Percentiles rank a stretch among this genome's conserved stretches.
Evolutionary conservation across 768 basidiomycete genomes (phyloP).

Genomic region (Peribolospora baueri): DNA sequence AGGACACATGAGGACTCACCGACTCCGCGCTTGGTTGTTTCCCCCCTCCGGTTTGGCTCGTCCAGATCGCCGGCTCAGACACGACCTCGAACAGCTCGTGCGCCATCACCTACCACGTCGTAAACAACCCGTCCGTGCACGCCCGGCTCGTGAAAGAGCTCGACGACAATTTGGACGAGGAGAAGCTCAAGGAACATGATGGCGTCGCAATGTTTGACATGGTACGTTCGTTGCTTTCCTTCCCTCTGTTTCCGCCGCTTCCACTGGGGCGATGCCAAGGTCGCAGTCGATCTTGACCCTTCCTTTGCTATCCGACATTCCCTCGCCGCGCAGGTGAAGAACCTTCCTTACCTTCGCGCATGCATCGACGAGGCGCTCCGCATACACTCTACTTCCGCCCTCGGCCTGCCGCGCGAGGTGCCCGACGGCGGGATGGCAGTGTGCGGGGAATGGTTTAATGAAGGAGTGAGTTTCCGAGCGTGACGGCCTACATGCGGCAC

Average conservation of each 20-base stretch:
- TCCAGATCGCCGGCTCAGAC: slow-evolving; percentile 54
- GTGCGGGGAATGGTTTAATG: slow-evolving; percentile 19
- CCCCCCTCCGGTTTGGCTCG: neutral
- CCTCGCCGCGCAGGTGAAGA: slow-evolving; percentile 35
- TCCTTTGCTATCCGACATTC: neutral
- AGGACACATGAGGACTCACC: neutral
- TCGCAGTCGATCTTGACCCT: slow-evolving; percentile 22
- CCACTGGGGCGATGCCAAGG: slow-evolving; percentile 36
- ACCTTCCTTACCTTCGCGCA: slow-evolving; percentile 46
- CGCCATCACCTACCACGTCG: slow-evolving; percentile 66
- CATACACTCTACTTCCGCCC: slow-evolving; percentile 54
- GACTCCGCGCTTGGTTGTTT: neutral
- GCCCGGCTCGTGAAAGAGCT: slow-evolving; percentile 53
- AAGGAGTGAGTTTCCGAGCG: no score
- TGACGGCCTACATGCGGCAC: no score
- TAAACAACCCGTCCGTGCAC: slow-evolving; percentile 38
- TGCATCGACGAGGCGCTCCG: slow-evolving; percentile 70
- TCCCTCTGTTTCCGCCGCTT: slow-evolving; percentile 9
- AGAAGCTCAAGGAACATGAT: slow-evolving; percentile 4
- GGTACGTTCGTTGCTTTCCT: no score
- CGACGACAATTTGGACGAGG: slow-evolving; percentile 26
- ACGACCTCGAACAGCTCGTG: slow-evolving; percentile 87
- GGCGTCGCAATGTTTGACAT: slow-evolving; percentile 18
- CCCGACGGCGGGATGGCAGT: slow-evolving; percentile 46
- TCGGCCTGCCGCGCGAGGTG: slow-evolving; percentile 59